Conservation (phyloP, 139 green algal species). For the Microglena sp. region DNA sequence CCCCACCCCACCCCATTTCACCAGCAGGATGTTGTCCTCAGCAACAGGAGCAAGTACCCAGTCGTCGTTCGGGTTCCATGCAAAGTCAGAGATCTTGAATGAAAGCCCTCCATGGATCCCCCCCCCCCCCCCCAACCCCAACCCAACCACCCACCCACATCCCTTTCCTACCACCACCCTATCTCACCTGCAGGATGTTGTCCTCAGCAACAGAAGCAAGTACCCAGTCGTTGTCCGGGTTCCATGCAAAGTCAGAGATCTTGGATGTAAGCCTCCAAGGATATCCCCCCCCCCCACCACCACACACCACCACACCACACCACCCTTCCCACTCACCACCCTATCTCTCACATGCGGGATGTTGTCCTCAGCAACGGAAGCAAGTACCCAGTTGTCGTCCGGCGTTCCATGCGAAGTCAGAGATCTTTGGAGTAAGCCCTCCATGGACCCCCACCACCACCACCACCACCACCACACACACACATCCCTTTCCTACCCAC, state of each 20-base stretch:
- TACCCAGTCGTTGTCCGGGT: conserved; percentile 88
- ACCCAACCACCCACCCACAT: too few species aligned
- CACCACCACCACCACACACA: too few species aligned
- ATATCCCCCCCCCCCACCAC: too few species aligned
- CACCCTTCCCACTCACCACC: too few species aligned
- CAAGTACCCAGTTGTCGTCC: conserved; percentile 87
- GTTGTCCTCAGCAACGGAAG: conserved; percentile 97
- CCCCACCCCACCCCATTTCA: too few species aligned
- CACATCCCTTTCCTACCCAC: too few species aligned
- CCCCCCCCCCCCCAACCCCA: too few species aligned
- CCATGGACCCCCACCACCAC: too few species aligned
- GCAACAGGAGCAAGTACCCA: conserved; percentile 93
- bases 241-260: conserved; percentile 94
- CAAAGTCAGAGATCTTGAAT: conserved; percentile 92
- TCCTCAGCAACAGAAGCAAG: conserved; percentile 92
- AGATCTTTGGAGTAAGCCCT: too few species aligned
- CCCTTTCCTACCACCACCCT: too few species aligned
- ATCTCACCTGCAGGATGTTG: conserved; percentile 92
- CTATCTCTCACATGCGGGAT: conserved; percentile 91
- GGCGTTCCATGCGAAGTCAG: conserved; percentile 93
- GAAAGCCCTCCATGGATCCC: too few species aligned
- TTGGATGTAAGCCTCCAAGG: conserved; percentile 76
- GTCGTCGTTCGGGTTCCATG: conserved; percentile 85
- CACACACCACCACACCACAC: too few species aligned
- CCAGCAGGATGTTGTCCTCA: conserved; percentile 99